phyloP scores from a whole-genome alignment of 2,329 filamentous ascomycete species.

The Microsporum audouinii region DNA sequence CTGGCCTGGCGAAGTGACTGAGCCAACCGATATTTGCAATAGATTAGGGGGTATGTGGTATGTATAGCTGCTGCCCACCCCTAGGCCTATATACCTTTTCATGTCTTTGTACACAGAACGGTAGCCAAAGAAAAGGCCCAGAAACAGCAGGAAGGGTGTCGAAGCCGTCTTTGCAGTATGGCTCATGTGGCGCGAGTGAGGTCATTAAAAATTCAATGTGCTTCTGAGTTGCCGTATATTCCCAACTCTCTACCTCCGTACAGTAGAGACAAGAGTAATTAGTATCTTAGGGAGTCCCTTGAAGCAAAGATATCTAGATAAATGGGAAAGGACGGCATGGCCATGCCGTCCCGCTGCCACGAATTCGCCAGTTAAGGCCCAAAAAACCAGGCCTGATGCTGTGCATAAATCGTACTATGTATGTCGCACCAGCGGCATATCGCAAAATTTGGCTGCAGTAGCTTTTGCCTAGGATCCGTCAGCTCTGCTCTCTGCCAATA shows the following conservation, averaged over 20 bases:
- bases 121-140: background rate
- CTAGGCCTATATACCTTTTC: background rate
- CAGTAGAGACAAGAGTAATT: too few relatives aligned
- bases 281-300: background rate
- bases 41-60: background rate
- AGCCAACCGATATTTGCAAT: background rate
- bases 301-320: too few relatives aligned
- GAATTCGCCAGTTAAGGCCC: background rate
- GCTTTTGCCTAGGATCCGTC: background rate
- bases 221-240: background rate
- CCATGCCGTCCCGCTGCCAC: background rate
- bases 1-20: background rate
- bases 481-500: background rate
- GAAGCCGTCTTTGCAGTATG: background rate
- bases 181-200: background rate
- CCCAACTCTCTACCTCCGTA: background rate
- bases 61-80: background rate
- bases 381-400: background rate
- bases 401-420: background rate
- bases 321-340: background rate
- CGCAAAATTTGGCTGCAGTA: background rate
- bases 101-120: background rate
- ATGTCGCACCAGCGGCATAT: background rate
- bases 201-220: constrained; percentile 1
- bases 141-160: background rate